Percentiles rank a stretch among this genome's conserved stretches.
phyloP scores from a whole-genome alignment of 352 stramenopile species.

The Globisporangium radiosum region DNA sequence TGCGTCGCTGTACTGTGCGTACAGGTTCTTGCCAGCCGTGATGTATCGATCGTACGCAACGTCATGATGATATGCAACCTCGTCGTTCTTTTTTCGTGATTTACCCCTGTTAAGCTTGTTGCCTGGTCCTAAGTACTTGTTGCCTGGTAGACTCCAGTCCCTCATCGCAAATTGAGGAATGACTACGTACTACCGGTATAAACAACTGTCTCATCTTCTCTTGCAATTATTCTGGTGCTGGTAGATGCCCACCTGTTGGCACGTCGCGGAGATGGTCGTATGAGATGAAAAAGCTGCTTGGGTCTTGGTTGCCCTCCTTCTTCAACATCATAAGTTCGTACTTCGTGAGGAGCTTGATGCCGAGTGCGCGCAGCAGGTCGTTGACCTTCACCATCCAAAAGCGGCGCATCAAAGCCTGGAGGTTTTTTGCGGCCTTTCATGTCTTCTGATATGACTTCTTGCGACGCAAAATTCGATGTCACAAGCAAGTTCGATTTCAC shows the following conservation, averaged over 20 bases:
- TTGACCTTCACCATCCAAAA: neutral
- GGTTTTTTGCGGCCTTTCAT: neutral
- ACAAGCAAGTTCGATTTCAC: neutral
- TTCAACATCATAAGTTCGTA: neutral
- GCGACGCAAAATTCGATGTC: neutral
- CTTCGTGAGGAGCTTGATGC: neutral
- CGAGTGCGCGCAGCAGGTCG: neutral
- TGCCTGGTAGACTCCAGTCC: neutral
- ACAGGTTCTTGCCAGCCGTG: no score
- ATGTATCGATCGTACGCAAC: no score
- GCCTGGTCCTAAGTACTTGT: neutral
- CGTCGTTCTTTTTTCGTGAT: no score
- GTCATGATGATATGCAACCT: no score
- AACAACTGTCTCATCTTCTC: neutral
- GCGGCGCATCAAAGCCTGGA: neutral
- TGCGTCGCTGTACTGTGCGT: no score
- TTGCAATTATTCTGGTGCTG: neutral
- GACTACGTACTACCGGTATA: neutral
- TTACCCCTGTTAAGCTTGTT: neutral
- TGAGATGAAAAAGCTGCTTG: neutral
- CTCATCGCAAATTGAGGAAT: neutral
- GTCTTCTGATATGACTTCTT: neutral
- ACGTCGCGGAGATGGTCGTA: neutral
- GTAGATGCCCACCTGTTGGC: neutral
- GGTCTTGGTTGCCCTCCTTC: neutral